Conservation (phyloP, 2,329 filamentous ascomycete species). For the Capronia americana region DNA sequence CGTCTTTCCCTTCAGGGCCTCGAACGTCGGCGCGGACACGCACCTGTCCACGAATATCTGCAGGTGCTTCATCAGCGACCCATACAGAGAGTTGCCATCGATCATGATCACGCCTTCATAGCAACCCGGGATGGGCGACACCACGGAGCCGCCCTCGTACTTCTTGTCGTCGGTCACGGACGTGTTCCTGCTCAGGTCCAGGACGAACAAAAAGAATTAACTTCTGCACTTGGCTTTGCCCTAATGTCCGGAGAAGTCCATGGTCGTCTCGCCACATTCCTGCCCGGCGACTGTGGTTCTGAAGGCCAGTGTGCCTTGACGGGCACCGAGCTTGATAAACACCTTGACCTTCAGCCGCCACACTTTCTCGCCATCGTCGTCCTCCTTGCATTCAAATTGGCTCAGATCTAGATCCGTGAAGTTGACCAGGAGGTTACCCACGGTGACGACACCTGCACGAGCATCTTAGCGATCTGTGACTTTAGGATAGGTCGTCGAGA, state of each 20-base stretch:
- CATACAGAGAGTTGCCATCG: too few relatives aligned
- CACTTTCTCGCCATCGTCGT: slow-evolving; percentile 2
- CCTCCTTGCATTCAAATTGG: slow-evolving; percentile 3
- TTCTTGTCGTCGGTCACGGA: too few relatives aligned
- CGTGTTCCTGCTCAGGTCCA: too few relatives aligned
- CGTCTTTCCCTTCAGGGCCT: too few relatives aligned
- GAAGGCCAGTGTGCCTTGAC: slow-evolving; percentile 10
- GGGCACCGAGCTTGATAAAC: slow-evolving; percentile 11
- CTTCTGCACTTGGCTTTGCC: slow-evolving; percentile 2
- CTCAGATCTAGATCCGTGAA: neutral
- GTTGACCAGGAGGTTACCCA: slow-evolving; percentile 3
- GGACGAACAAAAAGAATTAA: too few relatives aligned
- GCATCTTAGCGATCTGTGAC: neutral
- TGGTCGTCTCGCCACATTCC: slow-evolving; percentile 7
- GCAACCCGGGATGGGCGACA: too few relatives aligned
- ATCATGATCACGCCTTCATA: too few relatives aligned
- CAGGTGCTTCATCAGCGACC: too few relatives aligned
- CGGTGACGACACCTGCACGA: slow-evolving; percentile 5
- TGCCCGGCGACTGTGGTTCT: neutral
- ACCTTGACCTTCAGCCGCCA: slow-evolving; percentile 5
- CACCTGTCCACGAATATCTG: too few relatives aligned
- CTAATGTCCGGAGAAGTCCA: slow-evolving; percentile 7
- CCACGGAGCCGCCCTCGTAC: too few relatives aligned
- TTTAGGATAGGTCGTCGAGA: neutral
- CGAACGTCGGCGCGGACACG: too few relatives aligned